Evolutionary conservation across 208 protist genomes (phyloP), one percentile per base, ranked within the genome.

Genomic region (Entamoeba invadens): DNA sequence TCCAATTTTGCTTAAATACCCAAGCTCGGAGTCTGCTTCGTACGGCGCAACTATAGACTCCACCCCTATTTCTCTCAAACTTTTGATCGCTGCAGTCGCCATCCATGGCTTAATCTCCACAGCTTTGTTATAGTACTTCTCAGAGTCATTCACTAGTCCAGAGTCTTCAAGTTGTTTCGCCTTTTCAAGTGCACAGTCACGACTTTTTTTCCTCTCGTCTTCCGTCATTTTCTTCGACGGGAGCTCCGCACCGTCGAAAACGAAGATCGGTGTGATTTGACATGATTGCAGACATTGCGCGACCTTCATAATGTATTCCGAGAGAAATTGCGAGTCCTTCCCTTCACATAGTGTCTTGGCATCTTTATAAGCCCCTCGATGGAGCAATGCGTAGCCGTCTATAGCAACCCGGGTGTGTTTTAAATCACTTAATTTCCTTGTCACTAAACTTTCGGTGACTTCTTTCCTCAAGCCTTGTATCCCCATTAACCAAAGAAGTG

Each of bases 11-110:
- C 4, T 45, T 93, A 95, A 92, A 95, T 94, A 95, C 3, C 94
- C 94, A 14, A 95, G 14, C 44, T 95, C 94, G 5, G 94, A 8
- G 57, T 95, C 94, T 10, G 94, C 94, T 93, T 95, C 94, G 45
- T 94, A 95, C 21, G 94, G 94, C 46, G 94, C 94, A 45, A 91
- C 35, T 35, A 95, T 94, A 18, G 3, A 94, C 46, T 21, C 6
- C 31, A 95, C 93, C 2, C 93, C 38, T 14, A 44, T 5, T 93
- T 57, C 31, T 31, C 50, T 31, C 8, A 94, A n/a, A 0, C 12
- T 5, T 21, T 94, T 18, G 72, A 94, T 46, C 18, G 93, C 38
- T 35, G 10, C 44, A 12, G 44, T 18, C 25, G 51, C 93, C 44
- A 95, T 94, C 2, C 5, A 35, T 50, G 47, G 31, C 1, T 94